Percentiles rank a stretch among this genome's conserved stretches.
Conservation (phyloP, 345 rosid species). For the Geranium brycei region DNA sequence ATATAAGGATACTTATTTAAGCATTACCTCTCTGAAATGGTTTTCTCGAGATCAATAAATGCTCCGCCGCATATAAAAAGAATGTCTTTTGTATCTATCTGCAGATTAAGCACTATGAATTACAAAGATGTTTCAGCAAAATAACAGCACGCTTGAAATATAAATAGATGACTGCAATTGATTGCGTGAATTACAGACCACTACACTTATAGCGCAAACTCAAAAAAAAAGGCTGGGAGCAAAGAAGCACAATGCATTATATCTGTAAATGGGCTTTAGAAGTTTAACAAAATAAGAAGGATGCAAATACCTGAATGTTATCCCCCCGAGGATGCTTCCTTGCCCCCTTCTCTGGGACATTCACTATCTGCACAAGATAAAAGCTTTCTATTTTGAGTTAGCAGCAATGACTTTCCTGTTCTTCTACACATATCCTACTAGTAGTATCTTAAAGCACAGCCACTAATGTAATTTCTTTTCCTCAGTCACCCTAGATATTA, state of each 20-base stretch:
- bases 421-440: background rate
- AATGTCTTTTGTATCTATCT: conserved; percentile 91
- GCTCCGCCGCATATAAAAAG: conserved; percentile 97
- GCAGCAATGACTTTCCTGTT: background rate
- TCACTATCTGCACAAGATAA: conserved; percentile 53
- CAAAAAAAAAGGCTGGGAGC: too few species aligned
- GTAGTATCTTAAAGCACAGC: background rate
- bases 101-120: conserved; percentile 12
- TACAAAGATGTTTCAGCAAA: background rate
- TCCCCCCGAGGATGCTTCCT: conserved; percentile 98
- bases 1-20: conserved; percentile 3
- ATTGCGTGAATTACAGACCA: too few species aligned
- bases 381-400: conserved; percentile 4
- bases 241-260: too few species aligned
- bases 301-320: conserved; percentile 63
- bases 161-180: too few species aligned
- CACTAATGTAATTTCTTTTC: background rate
- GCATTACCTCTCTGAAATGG: conserved; percentile 78
- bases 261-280: too few species aligned
- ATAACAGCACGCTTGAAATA: too few species aligned
- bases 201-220: too few species aligned
- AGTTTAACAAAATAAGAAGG: background rate
- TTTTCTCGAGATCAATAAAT: conserved; percentile 82
- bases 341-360: conserved; percentile 96
- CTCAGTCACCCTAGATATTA: too few species aligned